These are phyloP conservation scores for Phlebopus sp. DNA, from an alignment of 1,284 basidiomycete species.

Conservation along the genomic window DNA sequence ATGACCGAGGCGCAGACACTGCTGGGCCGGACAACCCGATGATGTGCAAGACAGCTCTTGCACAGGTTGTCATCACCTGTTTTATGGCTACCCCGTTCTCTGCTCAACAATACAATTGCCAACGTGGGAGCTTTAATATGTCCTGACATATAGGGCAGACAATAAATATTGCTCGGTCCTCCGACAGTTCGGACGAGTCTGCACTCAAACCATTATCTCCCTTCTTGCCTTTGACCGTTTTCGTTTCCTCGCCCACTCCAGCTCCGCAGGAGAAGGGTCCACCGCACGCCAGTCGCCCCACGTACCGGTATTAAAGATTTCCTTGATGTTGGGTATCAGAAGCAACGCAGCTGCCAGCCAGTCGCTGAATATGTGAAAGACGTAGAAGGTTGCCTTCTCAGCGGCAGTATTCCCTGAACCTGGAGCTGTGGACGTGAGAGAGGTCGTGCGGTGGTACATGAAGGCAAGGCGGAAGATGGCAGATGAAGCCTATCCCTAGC, in stretches of 20 bases:
- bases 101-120: too few species aligned
- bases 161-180: background rate
- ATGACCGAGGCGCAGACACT: too few species aligned
- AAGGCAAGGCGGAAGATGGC: conserved; percentile 41
- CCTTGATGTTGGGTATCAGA: conserved; percentile 34
- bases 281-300: conserved; percentile 27
- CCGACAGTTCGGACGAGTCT: background rate
- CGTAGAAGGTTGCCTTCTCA: conserved; percentile 42
- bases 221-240: conserved; percentile 5
- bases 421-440: conserved; percentile 32
- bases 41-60: too few species aligned
- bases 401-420: conserved; percentile 34
- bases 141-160: too few species aligned
- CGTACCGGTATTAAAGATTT: conserved; percentile 39
- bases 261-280: conserved; percentile 5
- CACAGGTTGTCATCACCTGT: too few species aligned
- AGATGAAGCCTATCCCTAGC: conserved; percentile 20
- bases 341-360: conserved; percentile 36
- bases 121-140: too few species aligned
- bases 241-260: conserved; percentile 5
- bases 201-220: background rate
- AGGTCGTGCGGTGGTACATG: conserved; percentile 35
- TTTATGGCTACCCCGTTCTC: too few species aligned
- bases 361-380: conserved; percentile 44
- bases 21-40: too few species aligned